Base-by-base conservation (phyloP, 352 stramenopile species). In the Globisporangium okanoganense region DNA sequence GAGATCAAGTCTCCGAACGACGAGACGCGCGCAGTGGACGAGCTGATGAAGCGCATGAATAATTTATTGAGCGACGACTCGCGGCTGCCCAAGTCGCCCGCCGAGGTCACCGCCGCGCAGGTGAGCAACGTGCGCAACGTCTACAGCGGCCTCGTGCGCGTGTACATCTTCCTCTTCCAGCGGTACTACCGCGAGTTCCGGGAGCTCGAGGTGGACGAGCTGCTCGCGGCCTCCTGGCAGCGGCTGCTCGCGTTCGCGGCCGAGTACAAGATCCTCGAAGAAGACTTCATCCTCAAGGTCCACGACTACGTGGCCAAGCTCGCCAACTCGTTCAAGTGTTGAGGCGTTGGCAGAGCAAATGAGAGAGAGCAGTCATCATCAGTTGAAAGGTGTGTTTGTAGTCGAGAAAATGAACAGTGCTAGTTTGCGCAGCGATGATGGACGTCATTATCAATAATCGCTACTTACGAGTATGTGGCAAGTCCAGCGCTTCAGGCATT, bases 141-240 rank as follows among this genome's bases (percentile, higher is more conserved):
- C 14, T 90, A 87, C 61, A 82, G 76, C 55, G 80, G 76, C 4
- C 70, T 90, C 27, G 72, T 90, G 52, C 76, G 79, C 62, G 78
- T 86, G 25, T 88, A 85, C 64, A 67, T 90, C 20, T 90, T 86
- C 63, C 63, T 88, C 38, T 87, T 76, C 64, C 76, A 83, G 55
- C 70, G 72, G 5, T 73, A 85, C 56, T 74, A 78, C 50, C 71
- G 70, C 48, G 70, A 73, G 43, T 89, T 89, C 47, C 69, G 74
- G 41, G 58, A 81, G 62, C 69, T 89, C 10, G 79, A 89, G 43
- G 79, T 89, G 66, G 61, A 58, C 47, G 76, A 85, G 58, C 64
- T 87, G 49, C 64, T 89, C 31, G 61, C 66, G 14, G 67, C 79
- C 35, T 81, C 73, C 27, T 89, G 79, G 79, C 76, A 82, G 58